These are phyloP conservation scores for Nakazawaea pomicola DNA, from an alignment of 805 yeast genomes.

Conservation along the genomic window DNA sequence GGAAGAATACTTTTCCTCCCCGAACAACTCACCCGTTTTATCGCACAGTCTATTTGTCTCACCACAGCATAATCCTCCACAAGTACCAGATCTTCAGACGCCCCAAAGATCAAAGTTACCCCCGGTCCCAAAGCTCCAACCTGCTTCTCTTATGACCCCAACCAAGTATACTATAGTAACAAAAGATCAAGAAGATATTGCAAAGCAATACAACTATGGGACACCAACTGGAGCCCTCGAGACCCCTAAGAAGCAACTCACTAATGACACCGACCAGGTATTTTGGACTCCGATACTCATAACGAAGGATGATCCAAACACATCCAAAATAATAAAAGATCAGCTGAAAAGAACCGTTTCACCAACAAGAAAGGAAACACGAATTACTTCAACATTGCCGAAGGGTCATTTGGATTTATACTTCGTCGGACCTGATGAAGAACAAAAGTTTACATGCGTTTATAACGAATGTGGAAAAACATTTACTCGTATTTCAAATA, in stretches of 20 bases:
- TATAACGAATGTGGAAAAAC: constrained; percentile 75
- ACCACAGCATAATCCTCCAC: constrained; percentile 13
- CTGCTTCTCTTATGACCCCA: constrained; percentile 6
- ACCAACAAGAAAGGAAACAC: constrained; percentile 40
- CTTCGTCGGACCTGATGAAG: constrained; percentile 73
- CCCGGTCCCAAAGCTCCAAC: constrained; percentile 19
- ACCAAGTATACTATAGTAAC: constrained; percentile 20
- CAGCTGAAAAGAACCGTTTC: constrained; percentile 32
- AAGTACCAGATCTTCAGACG: constrained; percentile 17
- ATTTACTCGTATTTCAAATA: constrained; percentile 86
- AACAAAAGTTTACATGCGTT: constrained; percentile 68
- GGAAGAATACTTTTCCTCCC: constrained; percentile 12
- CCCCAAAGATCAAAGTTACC: constrained; percentile 10
- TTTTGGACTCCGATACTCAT: constrained; percentile 30
- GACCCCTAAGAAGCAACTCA: constrained; percentile 12
- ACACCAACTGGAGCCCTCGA: constrained; percentile 10
- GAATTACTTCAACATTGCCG: constrained; percentile 68
- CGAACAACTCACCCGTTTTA: constrained; percentile 12
- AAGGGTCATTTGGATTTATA: constrained; percentile 86
- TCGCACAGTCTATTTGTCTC: constrained; percentile 9
- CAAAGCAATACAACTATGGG: constrained; percentile 24
- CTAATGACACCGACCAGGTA: constrained; percentile 22
- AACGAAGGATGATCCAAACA: constrained; percentile 24
- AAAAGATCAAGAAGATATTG: constrained; percentile 20
- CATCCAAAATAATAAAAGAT: constrained; percentile 25